Evolutionary conservation across 257 asterid genomes (phyloP).

Genomic region (Plantago ovata): DNA sequence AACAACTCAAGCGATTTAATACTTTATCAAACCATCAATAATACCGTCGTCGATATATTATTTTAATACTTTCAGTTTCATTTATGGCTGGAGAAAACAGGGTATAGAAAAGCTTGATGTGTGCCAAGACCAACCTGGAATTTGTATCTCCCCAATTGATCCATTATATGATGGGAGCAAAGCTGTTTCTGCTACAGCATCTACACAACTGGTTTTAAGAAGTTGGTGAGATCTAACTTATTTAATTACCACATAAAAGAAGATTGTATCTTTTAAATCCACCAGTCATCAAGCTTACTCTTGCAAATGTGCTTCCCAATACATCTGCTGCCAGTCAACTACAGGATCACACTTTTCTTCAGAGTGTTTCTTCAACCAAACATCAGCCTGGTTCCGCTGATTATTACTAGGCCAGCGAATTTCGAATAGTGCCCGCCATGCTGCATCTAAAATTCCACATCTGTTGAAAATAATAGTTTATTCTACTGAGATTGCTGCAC

Average conservation of each 20-base stretch:
- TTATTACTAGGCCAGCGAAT: slow-evolving; percentile 60
- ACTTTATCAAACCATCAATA: slow-evolving; percentile 8
- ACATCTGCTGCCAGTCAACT: slow-evolving; percentile 69
- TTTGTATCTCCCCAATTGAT: slow-evolving; percentile 55
- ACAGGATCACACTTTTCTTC: slow-evolving; percentile 32
- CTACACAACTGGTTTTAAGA: slow-evolving; percentile 63
- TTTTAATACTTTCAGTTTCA: not conserved
- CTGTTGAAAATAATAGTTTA: slow-evolving; percentile 27
- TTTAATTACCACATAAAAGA: slow-evolving; percentile 15
- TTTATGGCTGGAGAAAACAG: slow-evolving; percentile 11
- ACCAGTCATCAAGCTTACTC: slow-evolving; percentile 38
- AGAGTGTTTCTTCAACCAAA: slow-evolving; percentile 29
- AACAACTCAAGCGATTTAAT: slow-evolving; percentile 5
- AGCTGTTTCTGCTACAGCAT: slow-evolving; percentile 80
- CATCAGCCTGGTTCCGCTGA: slow-evolving; percentile 25
- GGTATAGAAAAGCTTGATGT: slow-evolving; percentile 5
- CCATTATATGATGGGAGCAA: slow-evolving; percentile 58
- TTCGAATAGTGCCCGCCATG: slow-evolving; percentile 55
- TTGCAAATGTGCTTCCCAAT: slow-evolving; percentile 89
- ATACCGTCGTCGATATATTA: too few species aligned
- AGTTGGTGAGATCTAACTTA: slow-evolving; percentile 8
- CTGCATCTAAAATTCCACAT: slow-evolving; percentile 43
- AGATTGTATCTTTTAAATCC: slow-evolving; percentile 17
- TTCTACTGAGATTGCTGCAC: slow-evolving; percentile 22
- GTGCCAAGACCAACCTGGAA: slow-evolving; percentile 49